phyloP scores from a whole-genome alignment of 2,329 filamentous ascomycete species.

The Myriangium duriaei region DNA sequence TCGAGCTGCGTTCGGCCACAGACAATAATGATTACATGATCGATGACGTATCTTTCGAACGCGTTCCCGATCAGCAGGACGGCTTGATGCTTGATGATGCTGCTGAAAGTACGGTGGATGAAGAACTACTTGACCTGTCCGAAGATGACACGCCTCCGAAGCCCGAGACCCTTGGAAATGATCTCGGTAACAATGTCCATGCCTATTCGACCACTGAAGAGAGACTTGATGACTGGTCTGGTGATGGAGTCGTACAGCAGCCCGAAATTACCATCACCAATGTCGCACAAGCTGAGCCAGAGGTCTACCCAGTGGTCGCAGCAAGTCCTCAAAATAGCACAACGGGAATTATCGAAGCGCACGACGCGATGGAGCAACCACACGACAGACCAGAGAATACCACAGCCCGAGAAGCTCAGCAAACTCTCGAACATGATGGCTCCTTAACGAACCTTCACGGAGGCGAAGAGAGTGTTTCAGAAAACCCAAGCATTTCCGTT shows the following conservation, averaged over 20 bases:
- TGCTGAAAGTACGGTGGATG: constrained; percentile 16
- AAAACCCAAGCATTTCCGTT: background rate
- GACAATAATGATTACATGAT: constrained; percentile 22
- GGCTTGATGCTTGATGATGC: constrained; percentile 12
- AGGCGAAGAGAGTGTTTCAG: background rate
- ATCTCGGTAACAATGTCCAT: background rate
- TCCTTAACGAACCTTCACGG: background rate
- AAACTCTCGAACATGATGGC: background rate
- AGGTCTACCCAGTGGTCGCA: no score
- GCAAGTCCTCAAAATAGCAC: background rate
- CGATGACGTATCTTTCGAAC: constrained; percentile 22
- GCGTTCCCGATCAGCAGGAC: constrained; percentile 12
- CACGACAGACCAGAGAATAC: background rate
- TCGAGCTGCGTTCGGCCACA: constrained; percentile 21
- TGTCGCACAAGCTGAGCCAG: background rate
- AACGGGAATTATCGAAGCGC: background rate
- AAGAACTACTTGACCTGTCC: constrained; percentile 27
- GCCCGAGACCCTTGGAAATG: background rate
- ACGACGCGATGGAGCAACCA: background rate
- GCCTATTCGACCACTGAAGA: background rate
- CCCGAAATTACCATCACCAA: background rate
- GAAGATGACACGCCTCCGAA: constrained; percentile 18
- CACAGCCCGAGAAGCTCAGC: background rate
- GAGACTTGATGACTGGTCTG: background rate
- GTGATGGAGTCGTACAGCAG: background rate